Percentiles rank a stretch among this genome's conserved stretches.
These are phyloP conservation scores for Arthroderma uncinatum DNA, from an alignment of 2,329 filamentous ascomycete genomes.

Conservation along the genomic window DNA sequence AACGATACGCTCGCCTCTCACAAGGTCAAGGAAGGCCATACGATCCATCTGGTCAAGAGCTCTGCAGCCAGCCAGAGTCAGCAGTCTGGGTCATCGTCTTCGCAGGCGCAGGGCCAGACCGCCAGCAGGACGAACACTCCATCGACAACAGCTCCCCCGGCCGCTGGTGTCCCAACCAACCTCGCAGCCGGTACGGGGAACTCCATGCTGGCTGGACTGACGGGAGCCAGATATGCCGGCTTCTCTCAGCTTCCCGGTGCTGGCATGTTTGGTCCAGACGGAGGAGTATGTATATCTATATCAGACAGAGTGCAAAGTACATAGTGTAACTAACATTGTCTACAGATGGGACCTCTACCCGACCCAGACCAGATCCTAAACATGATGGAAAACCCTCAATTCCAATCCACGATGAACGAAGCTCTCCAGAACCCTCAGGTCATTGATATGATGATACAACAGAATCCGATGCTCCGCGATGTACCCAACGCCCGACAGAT, in stretches of 20 bases:
- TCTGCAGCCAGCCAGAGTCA: conserved; percentile 57
- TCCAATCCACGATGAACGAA: conserved; percentile 81
- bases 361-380: conserved; percentile 68
- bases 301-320: no score
- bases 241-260: conserved; percentile 70
- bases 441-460: conserved; percentile 86
- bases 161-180: conserved; percentile 36
- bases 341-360: conserved; percentile 78
- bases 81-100: conserved; percentile 9
- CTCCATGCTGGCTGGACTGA: conserved; percentile 81
- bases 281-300: conserved; percentile 58
- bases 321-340: neutral
- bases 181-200: conserved; percentile 51
- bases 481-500: conserved; percentile 71
- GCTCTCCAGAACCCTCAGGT: conserved; percentile 91
- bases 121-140: conserved; percentile 6
- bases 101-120: conserved; percentile 21
- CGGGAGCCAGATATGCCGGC: conserved; percentile 85
- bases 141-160: conserved; percentile 7
- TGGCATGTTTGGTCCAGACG: conserved; percentile 85
- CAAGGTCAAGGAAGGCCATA: conserved; percentile 94
- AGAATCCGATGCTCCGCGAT: conserved; percentile 69
- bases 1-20: conserved; percentile 71
- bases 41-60: conserved; percentile 91
- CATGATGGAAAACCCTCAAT: conserved; percentile 80